A percentile compares a stretch with the other conserved stretches of the same genome.
Conservation (phyloP, 2,329 filamentous ascomycete species). For the Beauveria australis region DNA sequence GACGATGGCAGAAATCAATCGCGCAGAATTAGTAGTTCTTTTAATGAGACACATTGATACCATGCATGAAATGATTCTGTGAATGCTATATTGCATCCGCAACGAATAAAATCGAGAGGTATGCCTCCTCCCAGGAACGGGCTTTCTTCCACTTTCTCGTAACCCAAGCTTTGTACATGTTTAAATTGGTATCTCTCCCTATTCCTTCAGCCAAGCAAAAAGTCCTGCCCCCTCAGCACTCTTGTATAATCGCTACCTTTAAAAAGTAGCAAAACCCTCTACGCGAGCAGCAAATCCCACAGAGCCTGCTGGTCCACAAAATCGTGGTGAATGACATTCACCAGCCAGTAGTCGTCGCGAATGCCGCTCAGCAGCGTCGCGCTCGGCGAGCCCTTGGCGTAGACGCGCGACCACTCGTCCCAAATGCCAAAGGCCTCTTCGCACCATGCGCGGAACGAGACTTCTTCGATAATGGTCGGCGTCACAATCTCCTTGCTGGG, state of each 20-base stretch:
- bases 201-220: not conserved
- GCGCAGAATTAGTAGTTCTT: not conserved
- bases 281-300: conserved; percentile 54
- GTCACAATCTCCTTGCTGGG: conserved; percentile 93
- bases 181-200: not conserved
- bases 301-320: conserved; percentile 63
- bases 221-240: not conserved
- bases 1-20: not conserved
- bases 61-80: not conserved
- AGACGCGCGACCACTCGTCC: conserved; percentile 87
- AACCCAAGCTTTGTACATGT: not conserved
- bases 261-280: not conserved
- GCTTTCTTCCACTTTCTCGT: not conserved
- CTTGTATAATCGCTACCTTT: not conserved
- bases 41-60: not conserved
- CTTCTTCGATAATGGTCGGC: conserved; percentile 92
- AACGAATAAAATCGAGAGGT: not conserved
- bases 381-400: conserved; percentile 64
- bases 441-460: conserved; percentile 87
- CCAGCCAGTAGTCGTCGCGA: conserved; percentile 70
- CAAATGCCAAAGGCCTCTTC: conserved; percentile 97
- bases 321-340: conserved; percentile 82
- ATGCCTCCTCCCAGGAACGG: not conserved
- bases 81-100: not conserved
- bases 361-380: conserved; percentile 61